Evolutionary conservation across 2,329 filamentous ascomycete species (phyloP), one percentile per base, ranked within the genome.

Genomic region (Graphiopsis chlorocephala): DNA sequence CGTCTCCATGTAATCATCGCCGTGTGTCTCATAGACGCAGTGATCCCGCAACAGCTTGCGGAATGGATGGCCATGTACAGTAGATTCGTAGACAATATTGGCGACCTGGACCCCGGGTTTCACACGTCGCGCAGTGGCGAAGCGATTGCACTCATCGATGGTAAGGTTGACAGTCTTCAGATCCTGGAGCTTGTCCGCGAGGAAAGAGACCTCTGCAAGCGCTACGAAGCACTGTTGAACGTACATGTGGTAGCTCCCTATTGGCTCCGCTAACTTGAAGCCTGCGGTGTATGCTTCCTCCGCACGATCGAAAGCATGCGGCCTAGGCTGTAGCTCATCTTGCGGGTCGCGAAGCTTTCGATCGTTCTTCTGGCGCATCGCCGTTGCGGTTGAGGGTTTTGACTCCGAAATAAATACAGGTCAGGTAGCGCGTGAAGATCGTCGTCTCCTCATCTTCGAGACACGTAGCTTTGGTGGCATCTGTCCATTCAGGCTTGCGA

Each of bases 111-210:
- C n/a, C n/a, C n/a, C n/a, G n/a, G n/a, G n/a, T n/a, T n/a, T n/a
- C n/a, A n/a, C n/a, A n/a, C n/a, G n/a, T n/a, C n/a, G n/a, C n/a
- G n/a, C n/a, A n/a, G n/a, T n/a, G n/a, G n/a, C n/a, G n/a, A n/a
- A n/a, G n/a, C n/a, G n/a, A n/a, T n/a, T n/a, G n/a, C n/a, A n/a
- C 5, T 3, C 55, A 14, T 58, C 55, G 17, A 58, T 42, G 0
- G 64, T 50, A 26, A 62, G n/a, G 33, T 65, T 65, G 12, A 52
- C 64, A 1, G 31, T 58, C 10, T n/a, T 12, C 1, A 58, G 23
- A n/a, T 65, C 64, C 15, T 35, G 48, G 5, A 65, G 42, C 20
- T 35, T 50, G 50, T 65, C 64, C 1, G 64, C 59, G 10, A 63
- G 50, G 10, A 63, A 10, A 28, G 59, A 65, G 4, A 53, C 12